Conservation (phyloP, 2,329 filamentous ascomycete genomes). For the Claviceps purpurea region DNA sequence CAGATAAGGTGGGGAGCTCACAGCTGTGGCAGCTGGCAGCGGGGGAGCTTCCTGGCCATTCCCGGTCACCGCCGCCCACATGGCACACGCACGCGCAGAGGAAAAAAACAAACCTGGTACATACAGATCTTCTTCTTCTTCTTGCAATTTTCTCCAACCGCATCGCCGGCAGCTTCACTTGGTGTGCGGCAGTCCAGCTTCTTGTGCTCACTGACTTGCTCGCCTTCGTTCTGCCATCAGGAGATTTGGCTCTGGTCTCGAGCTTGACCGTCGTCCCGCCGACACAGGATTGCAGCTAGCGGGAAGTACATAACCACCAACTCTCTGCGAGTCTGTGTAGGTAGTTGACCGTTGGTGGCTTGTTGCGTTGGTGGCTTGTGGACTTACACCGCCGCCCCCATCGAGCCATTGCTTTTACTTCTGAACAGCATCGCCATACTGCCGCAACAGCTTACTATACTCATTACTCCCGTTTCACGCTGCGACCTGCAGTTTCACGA, state of each 20-base stretch:
- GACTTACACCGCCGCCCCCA: constrained; percentile 6
- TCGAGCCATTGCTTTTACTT: not conserved
- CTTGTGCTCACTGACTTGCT: too few relatives aligned
- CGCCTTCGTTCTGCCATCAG: not conserved
- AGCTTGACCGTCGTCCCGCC: not conserved
- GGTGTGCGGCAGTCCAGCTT: too few relatives aligned
- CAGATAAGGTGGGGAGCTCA: too few relatives aligned
- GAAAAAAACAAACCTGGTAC: not conserved
- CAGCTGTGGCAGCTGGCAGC: not conserved
- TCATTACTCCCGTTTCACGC: not conserved
- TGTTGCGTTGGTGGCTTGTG: constrained; percentile 1
- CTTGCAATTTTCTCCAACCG: not conserved
- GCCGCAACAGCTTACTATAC: not conserved
- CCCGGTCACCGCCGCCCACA: not conserved
- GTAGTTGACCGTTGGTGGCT: not conserved
- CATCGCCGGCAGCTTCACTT: not conserved
- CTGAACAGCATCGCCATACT: not conserved
- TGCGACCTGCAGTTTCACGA: not conserved
- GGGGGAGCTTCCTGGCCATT: not conserved
- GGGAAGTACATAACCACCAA: not conserved
- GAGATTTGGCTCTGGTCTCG: not conserved
- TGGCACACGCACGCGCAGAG: not conserved
- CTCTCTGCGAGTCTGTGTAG: not conserved
- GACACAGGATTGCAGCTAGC: not conserved
- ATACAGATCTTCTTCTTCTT: not conserved